These are phyloP conservation scores for Debaryomyces coudertii DNA, from an alignment of 1,139 yeast genomes.

Conservation along the genomic window DNA sequence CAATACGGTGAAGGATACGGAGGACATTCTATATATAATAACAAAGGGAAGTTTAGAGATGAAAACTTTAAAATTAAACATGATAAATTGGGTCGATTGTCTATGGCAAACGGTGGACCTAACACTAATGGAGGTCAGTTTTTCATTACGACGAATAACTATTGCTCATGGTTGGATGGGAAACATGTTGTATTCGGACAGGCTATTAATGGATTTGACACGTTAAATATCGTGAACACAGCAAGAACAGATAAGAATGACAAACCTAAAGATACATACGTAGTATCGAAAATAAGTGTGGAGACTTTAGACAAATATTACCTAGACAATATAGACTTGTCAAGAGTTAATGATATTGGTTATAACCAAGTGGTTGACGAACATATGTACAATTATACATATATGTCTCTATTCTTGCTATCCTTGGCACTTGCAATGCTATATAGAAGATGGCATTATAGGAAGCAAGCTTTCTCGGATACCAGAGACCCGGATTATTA, in stretches of 20 bases:
- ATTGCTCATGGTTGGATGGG: conserved; percentile 50
- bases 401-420: conserved; percentile 24
- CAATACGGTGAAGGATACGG: conserved; percentile 32
- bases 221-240: conserved; percentile 40
- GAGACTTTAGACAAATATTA: conserved; percentile 12
- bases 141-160: conserved; percentile 37
- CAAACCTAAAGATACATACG: conserved; percentile 39
- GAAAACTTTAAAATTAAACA: conserved; percentile 42
- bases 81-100: conserved; percentile 40
- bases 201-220: conserved; percentile 46
- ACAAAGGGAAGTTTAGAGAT: conserved; percentile 32
- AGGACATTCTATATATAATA: conserved; percentile 36
- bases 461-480: conserved; percentile 31
- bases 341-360: conserved; percentile 7
- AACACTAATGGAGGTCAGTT: conserved; percentile 47
- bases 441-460: conserved; percentile 23
- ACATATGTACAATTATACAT: conserved; percentile 16
- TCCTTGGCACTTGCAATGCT: conserved; percentile 18
- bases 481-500: conserved; percentile 24
- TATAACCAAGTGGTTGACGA: conserved; percentile 14
- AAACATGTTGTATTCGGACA: conserved; percentile 61
- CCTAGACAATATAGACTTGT: conserved; percentile 1
- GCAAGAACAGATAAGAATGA: conserved; percentile 39
- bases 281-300: conserved; percentile 33
- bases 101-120: conserved; percentile 49